Evolutionary conservation across 2,329 filamentous ascomycete genomes (phyloP), one percentile per base, ranked within the genome.

Genomic region (Fusarium staphyleae): DNA sequence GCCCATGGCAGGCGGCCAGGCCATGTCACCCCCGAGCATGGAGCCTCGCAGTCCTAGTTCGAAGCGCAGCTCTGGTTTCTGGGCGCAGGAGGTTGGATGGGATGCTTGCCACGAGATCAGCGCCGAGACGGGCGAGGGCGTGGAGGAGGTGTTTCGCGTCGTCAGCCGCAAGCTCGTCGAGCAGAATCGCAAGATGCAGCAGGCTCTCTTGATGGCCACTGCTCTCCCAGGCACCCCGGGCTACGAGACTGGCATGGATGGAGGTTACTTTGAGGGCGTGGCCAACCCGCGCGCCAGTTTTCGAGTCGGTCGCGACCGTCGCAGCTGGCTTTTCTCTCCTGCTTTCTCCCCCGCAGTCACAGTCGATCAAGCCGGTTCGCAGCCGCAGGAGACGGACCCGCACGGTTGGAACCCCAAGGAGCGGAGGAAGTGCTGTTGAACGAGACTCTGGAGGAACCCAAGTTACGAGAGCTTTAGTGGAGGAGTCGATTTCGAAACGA

Each of bases 81-180:
- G 93, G 93, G 91, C 88, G 16, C 90, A 95, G 72, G 93, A 97
- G 70, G 87, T 92, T 5, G 92, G 93, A 45, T 98, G 93, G 93
- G 93, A 97, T 69, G 96, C 92, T 59, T 98, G 93, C 72, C 95
- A 98, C 74, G 95, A 99, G 77, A 93, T 99, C 69, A 93, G 88
- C 65, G 93, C 93, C 40, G 93, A 96, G 78, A 92, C 88, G 68
- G 93, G 93, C 50, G 93, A 97, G 78, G 93, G 93, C 14, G 93
- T 99, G 14, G 95, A 98, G 66, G 95, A 98, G 74, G 92, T 99
- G 0, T 98, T 98, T 67, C 84, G 93, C 15, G 83, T 86, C 34
- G 83, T 86, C 12, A 81, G 83, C 29, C 76, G 83, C 54, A 86
- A 86, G 71, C 79, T 86, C 50, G 83, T 86, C 62, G 83, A 86